Percentiles rank a stretch among this genome's conserved stretches.
phyloP scores from a whole-genome alignment of 83 land plant species.

The Picea engelmannii region DNA sequence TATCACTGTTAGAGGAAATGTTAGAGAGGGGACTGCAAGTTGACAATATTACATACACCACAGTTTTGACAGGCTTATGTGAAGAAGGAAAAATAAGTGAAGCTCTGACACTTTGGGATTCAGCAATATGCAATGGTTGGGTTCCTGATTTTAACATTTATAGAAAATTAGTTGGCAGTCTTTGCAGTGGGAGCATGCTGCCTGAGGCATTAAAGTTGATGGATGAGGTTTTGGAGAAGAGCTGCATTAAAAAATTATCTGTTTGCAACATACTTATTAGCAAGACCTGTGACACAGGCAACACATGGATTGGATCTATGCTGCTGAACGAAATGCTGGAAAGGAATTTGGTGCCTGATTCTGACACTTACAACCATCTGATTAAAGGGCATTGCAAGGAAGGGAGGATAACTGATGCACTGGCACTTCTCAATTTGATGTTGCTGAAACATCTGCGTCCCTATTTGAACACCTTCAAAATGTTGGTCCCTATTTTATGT shows the following conservation, averaged over 20 bases:
- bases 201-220: slow-evolving; percentile 32
- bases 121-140: slow-evolving; percentile 36
- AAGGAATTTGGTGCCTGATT: no score
- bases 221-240: neutral
- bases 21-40: no score
- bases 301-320: slow-evolving; percentile 1
- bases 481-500: slow-evolving; percentile 11
- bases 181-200: slow-evolving; percentile 34
- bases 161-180: slow-evolving; percentile 22
- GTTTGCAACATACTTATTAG: neutral
- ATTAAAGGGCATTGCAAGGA: no score
- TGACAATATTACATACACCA: slow-evolving; percentile 20
- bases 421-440: neutral
- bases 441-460: neutral
- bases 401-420: no score
- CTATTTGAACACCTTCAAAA: neutral
- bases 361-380: no score
- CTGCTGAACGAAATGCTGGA: neutral
- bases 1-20: no score
- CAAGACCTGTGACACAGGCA: neutral
- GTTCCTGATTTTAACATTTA: slow-evolving; percentile 20
- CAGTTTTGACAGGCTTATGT: slow-evolving; percentile 32
- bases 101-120: slow-evolving; percentile 23
- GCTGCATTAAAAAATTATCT: neutral
- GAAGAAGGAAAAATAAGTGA: slow-evolving; percentile 24